Conservation (phyloP, 179 eudicot species). For the Heliamphora pulchella region DNA sequence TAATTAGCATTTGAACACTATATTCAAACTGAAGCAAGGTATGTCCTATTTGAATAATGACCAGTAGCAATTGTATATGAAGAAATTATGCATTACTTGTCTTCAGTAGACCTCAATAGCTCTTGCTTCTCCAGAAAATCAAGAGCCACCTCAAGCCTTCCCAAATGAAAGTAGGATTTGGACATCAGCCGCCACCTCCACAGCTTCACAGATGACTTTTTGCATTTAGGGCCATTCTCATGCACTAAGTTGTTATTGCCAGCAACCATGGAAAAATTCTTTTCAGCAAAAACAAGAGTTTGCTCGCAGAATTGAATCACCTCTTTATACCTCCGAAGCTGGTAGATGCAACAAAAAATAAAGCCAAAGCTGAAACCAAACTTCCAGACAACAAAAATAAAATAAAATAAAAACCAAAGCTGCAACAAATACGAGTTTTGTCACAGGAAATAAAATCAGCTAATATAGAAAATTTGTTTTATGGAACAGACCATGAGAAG, state of each 20-base stretch:
- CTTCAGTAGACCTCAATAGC: constrained; percentile 40
- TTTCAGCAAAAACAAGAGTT: constrained; percentile 56
- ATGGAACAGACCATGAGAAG: constrained; percentile 55
- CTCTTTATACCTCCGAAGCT: constrained; percentile 70
- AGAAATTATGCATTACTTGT: constrained; percentile 39
- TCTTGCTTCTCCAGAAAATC: constrained; percentile 55
- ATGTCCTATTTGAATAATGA: constrained; percentile 7
- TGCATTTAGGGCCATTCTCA: constrained; percentile 10
- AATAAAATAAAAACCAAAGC: not conserved
- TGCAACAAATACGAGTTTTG: not conserved
- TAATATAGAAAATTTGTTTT: no score
- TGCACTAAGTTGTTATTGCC: constrained; percentile 9
- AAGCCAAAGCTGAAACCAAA: constrained; percentile 17
- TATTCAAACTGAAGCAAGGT: constrained; percentile 1
- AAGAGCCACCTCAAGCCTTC: constrained; percentile 81
- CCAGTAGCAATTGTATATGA: not conserved
- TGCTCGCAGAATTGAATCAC: constrained; percentile 65
- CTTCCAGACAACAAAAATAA: not conserved
- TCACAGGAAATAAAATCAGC: no score
- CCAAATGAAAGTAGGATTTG: constrained; percentile 68
- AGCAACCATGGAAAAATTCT: constrained; percentile 33
- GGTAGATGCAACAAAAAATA: constrained; percentile 21
- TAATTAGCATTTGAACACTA: constrained; percentile 8
- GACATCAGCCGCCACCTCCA: constrained; percentile 66
- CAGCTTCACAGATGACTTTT: constrained; percentile 24